Evolutionary conservation across 2,329 filamentous ascomycete species (phyloP), one percentile per base, ranked within the genome.

Genomic region (Didymella keratinophila): DNA sequence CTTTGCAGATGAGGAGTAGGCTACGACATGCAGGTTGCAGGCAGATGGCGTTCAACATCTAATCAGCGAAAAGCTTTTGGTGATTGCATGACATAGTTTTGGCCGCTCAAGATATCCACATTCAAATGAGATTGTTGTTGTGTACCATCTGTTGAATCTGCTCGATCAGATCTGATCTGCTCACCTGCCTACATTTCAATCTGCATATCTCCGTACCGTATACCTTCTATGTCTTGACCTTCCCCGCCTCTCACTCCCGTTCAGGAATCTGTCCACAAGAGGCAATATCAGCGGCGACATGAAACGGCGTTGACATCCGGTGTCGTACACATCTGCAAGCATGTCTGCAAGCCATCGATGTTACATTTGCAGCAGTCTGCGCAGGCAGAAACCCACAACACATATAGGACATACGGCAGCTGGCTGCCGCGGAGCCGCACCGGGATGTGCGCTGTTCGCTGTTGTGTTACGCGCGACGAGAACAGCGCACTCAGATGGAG

Each of bases 1-100:
- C 41, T 52, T 49, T 18, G 56, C 59, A 2, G 55, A 65, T 9
- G 57, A 59, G 10, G 67, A 69, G 47, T 59, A 62, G 37, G 46
- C 45, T 12, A 9, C 18, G 8, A 23, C 8, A 37, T 9, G 4
- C 12, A 5, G 5, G 27, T 30, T 4, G 18, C 6, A 25, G 11
- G 14, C 4, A 27, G 14, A 34, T 41, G 37, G 25, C n/a, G 25
- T 46, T 21, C 21, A 32, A 16, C 12, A 23, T 25, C 36, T 21
- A n/a, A 1, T 28, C 23, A 34, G 25, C 47, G 16, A 34, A 9
- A 30, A 18, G 32, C 20, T 27, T 21, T 39, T 27, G 6, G 43
- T 20, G 8, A 14, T 20, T 20, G 20, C 2, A 20, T 18, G 20
- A 6, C 8, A 34, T 12, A 16, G n/a, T 28, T 41, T 21, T 25